Percentiles rank a stretch among this genome's conserved stretches.
Evolutionary conservation across 805 yeast genomes (phyloP).

Genomic region (Maudiozyma serrabonitensis): DNA sequence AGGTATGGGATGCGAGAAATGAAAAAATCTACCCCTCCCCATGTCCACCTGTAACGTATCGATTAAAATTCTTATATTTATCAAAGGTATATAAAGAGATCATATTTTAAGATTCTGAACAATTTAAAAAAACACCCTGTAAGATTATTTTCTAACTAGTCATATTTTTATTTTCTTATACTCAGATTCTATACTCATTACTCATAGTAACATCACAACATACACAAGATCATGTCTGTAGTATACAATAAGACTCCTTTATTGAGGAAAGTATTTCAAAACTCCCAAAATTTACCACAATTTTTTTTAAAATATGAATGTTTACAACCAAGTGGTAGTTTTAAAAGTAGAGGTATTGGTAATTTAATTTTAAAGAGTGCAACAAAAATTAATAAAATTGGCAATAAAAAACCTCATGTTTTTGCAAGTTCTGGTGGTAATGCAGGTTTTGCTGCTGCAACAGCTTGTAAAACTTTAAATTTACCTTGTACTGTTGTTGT

Average conservation of each 20-base stretch:
- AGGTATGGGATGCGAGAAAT: too few relatives aligned
- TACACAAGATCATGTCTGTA: conserved; percentile 9
- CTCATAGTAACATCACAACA: too few relatives aligned
- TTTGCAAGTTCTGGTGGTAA: conserved; percentile 47
- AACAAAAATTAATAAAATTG: conserved; percentile 19
- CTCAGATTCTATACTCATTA: background rate
- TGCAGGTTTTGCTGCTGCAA: conserved; percentile 40
- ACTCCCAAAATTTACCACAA: conserved; percentile 15
- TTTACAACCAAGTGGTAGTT: conserved; percentile 49
- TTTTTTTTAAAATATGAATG: conserved; percentile 41
- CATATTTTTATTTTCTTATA: background rate
- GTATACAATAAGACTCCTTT: conserved; percentile 20
- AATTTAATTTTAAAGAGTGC: conserved; percentile 33
- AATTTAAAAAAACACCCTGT: too few relatives aligned
- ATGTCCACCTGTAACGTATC: too few relatives aligned
- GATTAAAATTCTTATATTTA: too few relatives aligned
- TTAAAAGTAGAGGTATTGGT: conserved; percentile 49
- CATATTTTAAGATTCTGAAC: too few relatives aligned
- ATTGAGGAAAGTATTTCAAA: conserved; percentile 11
- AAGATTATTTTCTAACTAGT: background rate
- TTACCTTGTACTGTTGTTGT: conserved; percentile 47
- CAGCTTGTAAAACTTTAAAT: conserved; percentile 32
- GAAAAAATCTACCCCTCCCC: too few relatives aligned
- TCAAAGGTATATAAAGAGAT: too few relatives aligned
- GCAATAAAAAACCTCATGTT: conserved; percentile 30